Base-by-base conservation (phyloP, 2,329 filamentous ascomycete genomes). In the Alternaria sp. region DNA sequence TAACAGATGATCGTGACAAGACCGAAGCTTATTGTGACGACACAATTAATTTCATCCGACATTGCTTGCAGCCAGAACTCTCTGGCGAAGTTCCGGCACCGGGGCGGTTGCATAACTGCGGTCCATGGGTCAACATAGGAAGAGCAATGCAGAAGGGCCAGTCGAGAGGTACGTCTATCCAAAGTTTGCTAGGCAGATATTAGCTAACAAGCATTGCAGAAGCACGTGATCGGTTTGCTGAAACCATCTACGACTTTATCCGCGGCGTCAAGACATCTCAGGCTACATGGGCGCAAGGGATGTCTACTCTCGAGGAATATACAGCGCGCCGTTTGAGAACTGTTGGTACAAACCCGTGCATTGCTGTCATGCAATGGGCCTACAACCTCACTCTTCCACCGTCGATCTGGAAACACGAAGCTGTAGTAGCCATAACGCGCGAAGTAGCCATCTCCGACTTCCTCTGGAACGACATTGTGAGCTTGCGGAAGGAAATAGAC, bases 401-500 rank as follows among this genome's bases (percentile, higher is more conserved):
- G 12, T 46, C 52, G 3, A 47, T 63, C 6, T 66, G 61, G 57
- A 45, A 61, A 9, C 63, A 66, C 15, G 61, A 61, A 51, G 57
- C 57, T 21, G 44, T 59, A 19, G 19, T 46, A 45, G 49, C 25
- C 25, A 60, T 66, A 21, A 53, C 60, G 6, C 59, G 45, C 32
- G 65, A 67, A 28, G 62, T 65, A 21, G 52, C 59, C 23, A 56
- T 62, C 5, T 50, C 52, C 11, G 56, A 51, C 36, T 67, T 62
- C 28, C 56, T 65, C 5, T 65, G 53, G 54, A 67, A 67, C 32
- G 62, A 67, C 8, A 65, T 62, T n/a, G 59, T 57, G 11, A 65
- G 58, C 13, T 47, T 67, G 30, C 61, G 59, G 23, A 65, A 65
- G 53, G 64, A 67, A n/a, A 57, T 62, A 25, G 56, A 57, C 2